phyloP scores from a whole-genome alignment of 805 yeast species.

The Torulaspora delbrueckii region DNA sequence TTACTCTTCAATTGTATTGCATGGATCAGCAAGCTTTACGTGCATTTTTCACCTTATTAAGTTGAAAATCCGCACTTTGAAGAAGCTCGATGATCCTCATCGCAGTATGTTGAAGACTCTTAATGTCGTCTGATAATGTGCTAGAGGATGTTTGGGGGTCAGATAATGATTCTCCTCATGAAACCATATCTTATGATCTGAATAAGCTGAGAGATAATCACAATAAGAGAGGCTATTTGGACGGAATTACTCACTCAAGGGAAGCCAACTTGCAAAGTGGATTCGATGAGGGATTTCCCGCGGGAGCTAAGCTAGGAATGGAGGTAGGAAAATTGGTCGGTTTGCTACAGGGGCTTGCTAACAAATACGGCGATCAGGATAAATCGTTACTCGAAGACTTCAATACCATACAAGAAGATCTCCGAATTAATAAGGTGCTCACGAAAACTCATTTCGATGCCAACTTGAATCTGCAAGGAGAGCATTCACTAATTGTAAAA shows the following conservation, averaged over 20 bases:
- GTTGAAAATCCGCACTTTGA: background rate
- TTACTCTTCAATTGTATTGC: background rate
- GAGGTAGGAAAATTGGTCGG: slow-evolving; percentile 64
- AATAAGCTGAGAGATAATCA: slow-evolving; percentile 55
- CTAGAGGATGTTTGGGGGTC: slow-evolving; percentile 28
- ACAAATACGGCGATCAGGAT: slow-evolving; percentile 18
- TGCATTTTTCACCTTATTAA: background rate
- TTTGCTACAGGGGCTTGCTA: slow-evolving; percentile 36
- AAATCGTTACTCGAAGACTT: slow-evolving; percentile 25
- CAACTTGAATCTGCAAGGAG: slow-evolving; percentile 38
- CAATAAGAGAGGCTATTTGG: slow-evolving; percentile 74
- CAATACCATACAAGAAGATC: slow-evolving; percentile 44
- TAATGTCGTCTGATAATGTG: slow-evolving; percentile 3
- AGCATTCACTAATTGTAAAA: slow-evolving; percentile 39
- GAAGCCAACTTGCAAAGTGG: slow-evolving; percentile 71
- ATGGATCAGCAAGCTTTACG: background rate
- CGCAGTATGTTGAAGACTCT: background rate
- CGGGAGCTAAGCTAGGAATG: slow-evolving; percentile 67
- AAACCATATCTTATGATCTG: slow-evolving; percentile 23
- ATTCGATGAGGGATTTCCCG: slow-evolving; percentile 73
- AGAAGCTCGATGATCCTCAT: too few relatives aligned
- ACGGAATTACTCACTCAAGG: slow-evolving; percentile 66
- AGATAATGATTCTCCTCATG: slow-evolving; percentile 8
- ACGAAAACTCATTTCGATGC: slow-evolving; percentile 50
- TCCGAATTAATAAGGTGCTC: slow-evolving; percentile 56